These are phyloP conservation scores for Syzygium syzygioides DNA, from an alignment of 441 rosid genomes.

Conservation along the genomic window DNA sequence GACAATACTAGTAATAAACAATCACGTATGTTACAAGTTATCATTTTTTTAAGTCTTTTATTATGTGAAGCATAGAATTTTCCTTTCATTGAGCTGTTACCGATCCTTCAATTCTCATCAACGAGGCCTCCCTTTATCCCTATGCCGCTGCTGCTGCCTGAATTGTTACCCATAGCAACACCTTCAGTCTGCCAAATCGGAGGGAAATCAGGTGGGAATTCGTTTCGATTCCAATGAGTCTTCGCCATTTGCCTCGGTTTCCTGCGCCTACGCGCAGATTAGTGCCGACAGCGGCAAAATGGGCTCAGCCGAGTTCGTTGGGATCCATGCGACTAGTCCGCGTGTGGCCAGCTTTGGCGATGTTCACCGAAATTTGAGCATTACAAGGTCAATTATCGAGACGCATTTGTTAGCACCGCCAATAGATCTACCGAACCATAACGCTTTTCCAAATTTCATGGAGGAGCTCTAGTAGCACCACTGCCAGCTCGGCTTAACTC, in stretches of 20 bases:
- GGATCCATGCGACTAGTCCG: background rate
- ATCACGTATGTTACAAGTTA: too few relatives aligned
- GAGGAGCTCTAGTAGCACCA: background rate
- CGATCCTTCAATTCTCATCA: background rate
- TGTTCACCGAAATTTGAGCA: slow-evolving; percentile 74
- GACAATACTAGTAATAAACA: too few relatives aligned
- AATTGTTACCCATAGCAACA: background rate
- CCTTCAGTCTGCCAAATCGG: background rate
- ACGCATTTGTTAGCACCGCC: background rate
- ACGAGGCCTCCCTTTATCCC: background rate
- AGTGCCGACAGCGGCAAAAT: background rate
- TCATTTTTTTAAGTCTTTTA: background rate
- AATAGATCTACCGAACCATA: background rate
- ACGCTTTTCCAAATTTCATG: background rate
- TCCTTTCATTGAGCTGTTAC: background rate
- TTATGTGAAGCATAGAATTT: background rate
- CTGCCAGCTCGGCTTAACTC: background rate
- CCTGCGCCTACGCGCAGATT: background rate
- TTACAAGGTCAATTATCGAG: slow-evolving; percentile 32
- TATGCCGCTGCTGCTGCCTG: background rate
- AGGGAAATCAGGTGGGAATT: background rate
- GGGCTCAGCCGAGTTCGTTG: background rate
- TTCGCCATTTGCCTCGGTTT: background rate
- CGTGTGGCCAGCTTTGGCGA: slow-evolving; percentile 58
- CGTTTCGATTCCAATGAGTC: background rate